Conservation (phyloP, 129 eudicot genomes). For the Solidago caesia region DNA sequence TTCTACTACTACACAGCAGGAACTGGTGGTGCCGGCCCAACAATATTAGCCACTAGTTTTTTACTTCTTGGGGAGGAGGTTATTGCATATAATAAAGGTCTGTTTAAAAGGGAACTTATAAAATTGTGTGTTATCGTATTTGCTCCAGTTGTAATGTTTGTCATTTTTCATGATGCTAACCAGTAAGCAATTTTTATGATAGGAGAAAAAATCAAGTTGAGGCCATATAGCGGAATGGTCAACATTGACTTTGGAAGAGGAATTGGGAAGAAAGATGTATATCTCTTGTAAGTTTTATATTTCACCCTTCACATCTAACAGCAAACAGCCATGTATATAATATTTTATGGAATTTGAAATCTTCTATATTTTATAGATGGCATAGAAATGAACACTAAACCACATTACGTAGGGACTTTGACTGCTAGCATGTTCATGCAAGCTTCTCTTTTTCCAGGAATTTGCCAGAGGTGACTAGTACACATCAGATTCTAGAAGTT, state of each 20-base stretch:
- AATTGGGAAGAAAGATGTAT: conserved; percentile 81
- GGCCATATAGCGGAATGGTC: conserved; percentile 92
- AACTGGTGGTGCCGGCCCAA: conserved; percentile 97
- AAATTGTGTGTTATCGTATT: neutral
- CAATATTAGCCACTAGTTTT: conserved; percentile 94
- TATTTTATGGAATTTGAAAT: neutral
- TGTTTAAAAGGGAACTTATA: conserved; percentile 9
- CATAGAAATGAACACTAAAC: conserved; percentile 5
- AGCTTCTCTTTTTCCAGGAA: conserved; percentile 48
- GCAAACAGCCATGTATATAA: conserved; percentile 2
- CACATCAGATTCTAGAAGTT: conserved; percentile 69
- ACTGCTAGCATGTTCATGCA: conserved; percentile 8
- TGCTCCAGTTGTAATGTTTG: conserved; percentile 11
- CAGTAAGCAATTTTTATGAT: conserved; percentile 22
- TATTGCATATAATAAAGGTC: conserved; percentile 82
- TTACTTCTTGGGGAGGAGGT: conserved; percentile 95
- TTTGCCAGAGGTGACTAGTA: conserved; percentile 82
- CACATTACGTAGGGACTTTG: conserved; percentile 3
- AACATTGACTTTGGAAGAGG: conserved; percentile 89
- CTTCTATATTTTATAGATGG: neutral
- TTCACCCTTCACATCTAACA: conserved; percentile 7
- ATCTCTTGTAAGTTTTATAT: conserved; percentile 71
- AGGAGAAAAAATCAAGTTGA: conserved; percentile 72
- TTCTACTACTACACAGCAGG: conserved; percentile 97
- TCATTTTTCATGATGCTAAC: conserved; percentile 21